Percentiles rank a stretch among this genome's conserved stretches.
phyloP scores from a whole-genome alignment of 495 filamentous ascomycete genomes.

The Xylaria bambusicola region DNA sequence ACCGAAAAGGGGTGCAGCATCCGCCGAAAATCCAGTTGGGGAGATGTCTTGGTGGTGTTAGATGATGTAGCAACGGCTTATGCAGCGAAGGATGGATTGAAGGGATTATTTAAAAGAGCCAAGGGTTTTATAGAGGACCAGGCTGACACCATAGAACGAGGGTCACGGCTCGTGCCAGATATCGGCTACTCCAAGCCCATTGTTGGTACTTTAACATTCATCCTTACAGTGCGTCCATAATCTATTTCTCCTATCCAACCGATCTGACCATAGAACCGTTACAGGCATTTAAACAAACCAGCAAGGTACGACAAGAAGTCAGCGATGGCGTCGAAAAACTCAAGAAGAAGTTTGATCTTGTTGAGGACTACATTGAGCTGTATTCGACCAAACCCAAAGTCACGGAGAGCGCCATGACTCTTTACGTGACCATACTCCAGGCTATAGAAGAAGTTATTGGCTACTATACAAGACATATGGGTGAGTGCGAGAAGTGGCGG shows the following conservation, averaged over 20 bases:
- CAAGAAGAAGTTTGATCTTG: conserved; percentile 1
- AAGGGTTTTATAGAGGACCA: conserved; percentile 2
- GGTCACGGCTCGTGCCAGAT: neutral
- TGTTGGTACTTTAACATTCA: neutral
- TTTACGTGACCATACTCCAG: conserved; percentile 2
- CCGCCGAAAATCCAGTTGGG: neutral
- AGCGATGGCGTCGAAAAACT: conserved; percentile 2
- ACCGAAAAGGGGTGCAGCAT: neutral
- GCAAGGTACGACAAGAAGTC: neutral
- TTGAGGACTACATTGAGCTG: conserved; percentile 4
- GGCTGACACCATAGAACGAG: neutral
- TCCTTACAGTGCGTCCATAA: neutral
- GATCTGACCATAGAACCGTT: neutral
- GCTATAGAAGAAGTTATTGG: conserved; percentile 7
- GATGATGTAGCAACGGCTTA: neutral
- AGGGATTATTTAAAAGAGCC: neutral
- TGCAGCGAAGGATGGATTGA: neutral
- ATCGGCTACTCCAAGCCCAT: conserved; percentile 3
- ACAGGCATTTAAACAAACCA: conserved; percentile 12
- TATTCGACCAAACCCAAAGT: neutral
- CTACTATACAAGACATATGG: conserved; percentile 2
- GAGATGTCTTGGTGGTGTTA: neutral
- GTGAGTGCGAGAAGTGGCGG: too few relatives aligned
- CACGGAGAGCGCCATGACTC: neutral
- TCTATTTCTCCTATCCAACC: too few relatives aligned